A percentile compares a stretch with the other conserved stretches of the same genome.
These are phyloP conservation scores for Arthromyces matolae DNA, from an alignment of 768 basidiomycete species.

Conservation along the genomic window DNA sequence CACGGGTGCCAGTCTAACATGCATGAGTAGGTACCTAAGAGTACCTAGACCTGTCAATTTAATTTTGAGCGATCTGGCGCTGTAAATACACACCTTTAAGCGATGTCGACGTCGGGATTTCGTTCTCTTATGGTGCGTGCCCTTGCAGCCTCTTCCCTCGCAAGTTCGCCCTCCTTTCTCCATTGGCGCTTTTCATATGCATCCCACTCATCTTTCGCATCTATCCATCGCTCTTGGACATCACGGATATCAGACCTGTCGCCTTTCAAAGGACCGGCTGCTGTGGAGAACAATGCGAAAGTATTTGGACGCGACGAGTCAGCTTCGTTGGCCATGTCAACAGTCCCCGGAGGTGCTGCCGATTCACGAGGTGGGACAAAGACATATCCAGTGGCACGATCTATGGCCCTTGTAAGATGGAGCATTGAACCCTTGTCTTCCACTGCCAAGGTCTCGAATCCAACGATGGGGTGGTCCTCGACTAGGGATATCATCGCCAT, in stretches of 20 bases:
- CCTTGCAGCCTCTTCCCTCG: constrained; percentile 41
- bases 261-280: constrained; percentile 51
- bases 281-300: constrained; percentile 63
- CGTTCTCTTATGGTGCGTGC: constrained; percentile 29
- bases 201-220: constrained; percentile 78
- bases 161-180: constrained; percentile 66
- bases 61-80: too few species aligned
- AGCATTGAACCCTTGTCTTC: constrained; percentile 99
- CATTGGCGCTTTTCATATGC: constrained; percentile 75
- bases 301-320: constrained; percentile 56
- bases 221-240: constrained; percentile 94
- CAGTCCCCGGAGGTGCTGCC: constrained; percentile 31
- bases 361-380: constrained; percentile 58
- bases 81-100: not conserved
- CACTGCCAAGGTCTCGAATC: constrained; percentile 95
- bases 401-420: constrained; percentile 76
- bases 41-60: too few species aligned
- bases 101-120: constrained; percentile 20
- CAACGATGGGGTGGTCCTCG: constrained; percentile 89
- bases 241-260: constrained; percentile 58
- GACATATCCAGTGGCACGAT: constrained; percentile 89
- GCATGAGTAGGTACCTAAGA: too few species aligned
- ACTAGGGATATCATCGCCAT: constrained; percentile 89
- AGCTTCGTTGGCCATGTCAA: constrained; percentile 32
- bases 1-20: too few species aligned